phyloP scores from a whole-genome alignment of 345 rosid genomes.

The Gossypium ekmanianum region DNA sequence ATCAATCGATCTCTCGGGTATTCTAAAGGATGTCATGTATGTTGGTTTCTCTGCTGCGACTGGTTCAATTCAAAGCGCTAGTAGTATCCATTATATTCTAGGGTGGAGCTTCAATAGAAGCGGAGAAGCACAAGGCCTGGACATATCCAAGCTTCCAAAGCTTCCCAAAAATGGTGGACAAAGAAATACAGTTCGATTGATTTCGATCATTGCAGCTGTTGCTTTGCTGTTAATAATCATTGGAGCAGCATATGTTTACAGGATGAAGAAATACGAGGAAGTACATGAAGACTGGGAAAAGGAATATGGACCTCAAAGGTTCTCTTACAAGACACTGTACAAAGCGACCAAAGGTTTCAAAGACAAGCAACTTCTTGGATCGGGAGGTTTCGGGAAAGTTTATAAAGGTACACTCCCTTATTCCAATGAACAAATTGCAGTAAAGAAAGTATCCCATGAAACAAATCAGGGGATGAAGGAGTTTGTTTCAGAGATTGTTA shows the following conservation, averaged over 20 bases:
- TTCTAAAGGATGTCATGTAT: slow-evolving; percentile 37
- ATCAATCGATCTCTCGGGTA: slow-evolving; percentile 33
- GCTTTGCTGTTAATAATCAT: slow-evolving; percentile 15
- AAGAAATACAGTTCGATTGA: neutral
- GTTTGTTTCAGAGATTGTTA: slow-evolving; percentile 47
- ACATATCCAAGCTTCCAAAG: slow-evolving; percentile 45
- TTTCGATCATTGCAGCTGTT: slow-evolving; percentile 2
- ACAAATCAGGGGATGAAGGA: slow-evolving; percentile 43
- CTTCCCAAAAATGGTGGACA: slow-evolving; percentile 31
- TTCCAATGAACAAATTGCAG: slow-evolving; percentile 31
- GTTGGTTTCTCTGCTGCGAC: slow-evolving; percentile 58
- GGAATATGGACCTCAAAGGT: slow-evolving; percentile 41
- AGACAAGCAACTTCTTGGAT: slow-evolving; percentile 36
- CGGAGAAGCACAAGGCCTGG: slow-evolving; percentile 39
- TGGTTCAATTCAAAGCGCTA: slow-evolving; percentile 23
- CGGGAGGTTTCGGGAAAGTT: slow-evolving; percentile 48
- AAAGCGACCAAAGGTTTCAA: slow-evolving; percentile 43
- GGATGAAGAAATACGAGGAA: slow-evolving; percentile 34
- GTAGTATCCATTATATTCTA: slow-evolving; percentile 35
- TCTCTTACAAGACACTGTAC: slow-evolving; percentile 36
- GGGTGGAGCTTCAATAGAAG: slow-evolving; percentile 65
- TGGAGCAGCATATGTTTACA: slow-evolving; percentile 24
- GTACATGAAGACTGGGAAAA: slow-evolving; percentile 47
- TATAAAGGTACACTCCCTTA: slow-evolving; percentile 37
- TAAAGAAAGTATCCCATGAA: slow-evolving; percentile 41